Evolutionary conservation across 208 protist species (phyloP), one percentile per base, ranked within the genome.

Genomic region (Phytomonas sp.): DNA sequence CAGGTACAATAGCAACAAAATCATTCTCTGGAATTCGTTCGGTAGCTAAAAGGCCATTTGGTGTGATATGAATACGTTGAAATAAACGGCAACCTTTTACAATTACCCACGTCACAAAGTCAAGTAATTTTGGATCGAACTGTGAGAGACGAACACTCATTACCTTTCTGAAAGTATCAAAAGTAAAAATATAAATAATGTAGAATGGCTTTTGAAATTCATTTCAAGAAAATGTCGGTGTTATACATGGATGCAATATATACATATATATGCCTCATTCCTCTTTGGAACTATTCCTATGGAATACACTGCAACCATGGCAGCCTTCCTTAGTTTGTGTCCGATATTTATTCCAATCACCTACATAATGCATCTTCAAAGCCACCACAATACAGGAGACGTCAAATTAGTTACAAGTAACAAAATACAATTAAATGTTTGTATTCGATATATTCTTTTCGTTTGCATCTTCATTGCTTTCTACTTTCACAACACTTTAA

Each of bases 81-180:
- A 96, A 96, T 31, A 96, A 76, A 3, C 91, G 88, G 62, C 83
- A 93, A 32, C 88, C 88, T 70, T 91, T 92, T 29, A 94, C 69
- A 29, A 96, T 84, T 4, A 83, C 84, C 91, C 91, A 96, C 31
- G 91, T 94, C 26, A 96, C 87, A 72, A 94, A 93, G 78, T 96
- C 91, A 16, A 96, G 75, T 74, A 94, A 56, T 33, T 62, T 82
- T n/a, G 91, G 91, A 77, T 93, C 86, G 77, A 88, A 95, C 63
- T 86, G 77, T 30, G 88, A 70, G 34, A 95, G 69, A 14, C 84
- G 81, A 12, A 83, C 80, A 31, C 77, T 76, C 59, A 73, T 76
- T 84, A 86, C 89, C 30, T 60, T 64, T 64, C 60, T 56, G 69
- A 71, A 66, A 68, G n/a, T 65, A 42, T 29, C 37, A 29, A 62